Conservation (phyloP, 768 basidiomycete species). For the Tricholoma saponaceum region DNA sequence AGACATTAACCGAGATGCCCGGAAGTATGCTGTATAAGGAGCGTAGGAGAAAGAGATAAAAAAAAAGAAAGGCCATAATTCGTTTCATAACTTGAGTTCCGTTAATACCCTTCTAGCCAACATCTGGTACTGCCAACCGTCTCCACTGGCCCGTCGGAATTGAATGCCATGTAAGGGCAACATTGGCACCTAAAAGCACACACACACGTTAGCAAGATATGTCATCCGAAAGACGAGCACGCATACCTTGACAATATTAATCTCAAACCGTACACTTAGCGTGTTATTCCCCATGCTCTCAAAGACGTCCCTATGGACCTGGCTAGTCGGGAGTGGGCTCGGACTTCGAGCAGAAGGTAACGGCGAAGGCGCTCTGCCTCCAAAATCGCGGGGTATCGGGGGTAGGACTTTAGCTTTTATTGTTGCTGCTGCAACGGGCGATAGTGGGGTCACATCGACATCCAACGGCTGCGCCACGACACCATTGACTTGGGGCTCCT, state of each 20-base stretch:
- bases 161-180: conserved; percentile 93
- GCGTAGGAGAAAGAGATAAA: conserved; percentile 5
- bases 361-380: conserved; percentile 23
- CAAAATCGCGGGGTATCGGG: conserved; percentile 76
- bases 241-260: conserved; percentile 92
- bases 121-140: conserved; percentile 98
- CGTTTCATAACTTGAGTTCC: conserved; percentile 73
- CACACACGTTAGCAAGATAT: conserved; percentile 4
- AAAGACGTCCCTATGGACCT: conserved; percentile 63
- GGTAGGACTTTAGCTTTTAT: conserved; percentile 66
- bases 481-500: conserved; percentile 24
- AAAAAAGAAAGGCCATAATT: conserved; percentile 11
- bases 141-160: conserved; percentile 85
- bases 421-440: conserved; percentile 30
- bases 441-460: conserved; percentile 30
- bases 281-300: conserved; percentile 73
- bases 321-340: conserved; percentile 60
- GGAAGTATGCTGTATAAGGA: not conserved
- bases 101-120: conserved; percentile 84
- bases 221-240: not conserved
- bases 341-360: conserved; percentile 28
- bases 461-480: conserved; percentile 23
- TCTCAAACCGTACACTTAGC: conserved; percentile 91
- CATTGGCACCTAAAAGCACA: conserved; percentile 71
- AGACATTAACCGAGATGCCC: not conserved